phyloP scores from a whole-genome alignment of 2,329 filamentous ascomycete genomes.

The Aureobasidium vineae region DNA sequence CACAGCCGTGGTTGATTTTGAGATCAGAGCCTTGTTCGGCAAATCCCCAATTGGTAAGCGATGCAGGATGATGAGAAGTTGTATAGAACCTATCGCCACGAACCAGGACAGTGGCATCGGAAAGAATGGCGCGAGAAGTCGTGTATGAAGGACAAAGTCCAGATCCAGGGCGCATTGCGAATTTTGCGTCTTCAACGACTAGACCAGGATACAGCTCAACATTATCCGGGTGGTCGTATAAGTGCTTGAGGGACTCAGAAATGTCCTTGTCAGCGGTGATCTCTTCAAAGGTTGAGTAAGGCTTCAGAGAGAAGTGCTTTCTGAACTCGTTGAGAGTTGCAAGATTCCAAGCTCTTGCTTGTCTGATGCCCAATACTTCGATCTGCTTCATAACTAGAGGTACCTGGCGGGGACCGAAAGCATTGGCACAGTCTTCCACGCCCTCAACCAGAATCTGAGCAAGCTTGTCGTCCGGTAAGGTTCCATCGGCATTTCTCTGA shows the following conservation, averaged over 20 bases:
- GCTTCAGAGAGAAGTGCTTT: conserved; percentile 60
- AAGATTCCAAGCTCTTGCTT: conserved; percentile 61
- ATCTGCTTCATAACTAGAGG: conserved; percentile 59
- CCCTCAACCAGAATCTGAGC: conserved; percentile 55
- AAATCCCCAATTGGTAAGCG: conserved; percentile 47
- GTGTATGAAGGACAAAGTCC: conserved; percentile 56
- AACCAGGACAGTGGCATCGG: conserved; percentile 60
- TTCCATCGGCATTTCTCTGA: conserved; percentile 45
- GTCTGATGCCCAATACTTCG: conserved; percentile 63
- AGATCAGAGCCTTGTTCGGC: conserved; percentile 49
- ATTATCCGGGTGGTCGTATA: conserved; percentile 63
- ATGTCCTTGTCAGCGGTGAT: conserved; percentile 60
- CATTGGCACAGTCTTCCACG: conserved; percentile 61
- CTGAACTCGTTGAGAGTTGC: conserved; percentile 65
- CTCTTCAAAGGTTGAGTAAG: conserved; percentile 57
- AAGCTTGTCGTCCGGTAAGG: conserved; percentile 58
- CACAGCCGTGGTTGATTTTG: conserved; percentile 49
- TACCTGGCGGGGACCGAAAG: conserved; percentile 60
- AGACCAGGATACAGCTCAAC: conserved; percentile 70
- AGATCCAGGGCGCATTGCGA: conserved; percentile 51
- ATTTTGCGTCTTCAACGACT: conserved; percentile 59
- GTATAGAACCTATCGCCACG: conserved; percentile 61
- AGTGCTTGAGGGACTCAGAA: conserved; percentile 54
- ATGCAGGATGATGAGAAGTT: conserved; percentile 39
- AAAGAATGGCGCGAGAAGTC: conserved; percentile 56